phyloP scores from a whole-genome alignment of 139 green algal species.

The Mesotaenium endlicherianum region DNA sequence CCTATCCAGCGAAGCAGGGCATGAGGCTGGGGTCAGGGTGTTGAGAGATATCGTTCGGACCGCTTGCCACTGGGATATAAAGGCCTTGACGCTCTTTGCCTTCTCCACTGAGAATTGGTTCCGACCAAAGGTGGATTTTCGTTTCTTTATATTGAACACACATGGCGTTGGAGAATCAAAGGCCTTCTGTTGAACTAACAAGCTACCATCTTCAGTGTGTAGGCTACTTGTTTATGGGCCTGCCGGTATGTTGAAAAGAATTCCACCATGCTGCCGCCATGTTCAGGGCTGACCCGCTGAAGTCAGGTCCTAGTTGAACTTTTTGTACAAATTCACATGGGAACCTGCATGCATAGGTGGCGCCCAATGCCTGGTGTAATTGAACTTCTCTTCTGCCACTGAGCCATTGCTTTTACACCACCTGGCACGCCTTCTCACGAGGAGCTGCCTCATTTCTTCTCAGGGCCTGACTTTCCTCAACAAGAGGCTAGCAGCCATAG shows the following conservation, averaged over 20 bases:
- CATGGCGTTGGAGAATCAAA: background rate
- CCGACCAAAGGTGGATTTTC: constrained; percentile 50
- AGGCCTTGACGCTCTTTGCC: constrained; percentile 69
- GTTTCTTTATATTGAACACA: background rate
- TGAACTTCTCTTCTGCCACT: too few species aligned
- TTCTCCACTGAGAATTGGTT: constrained; percentile 78
- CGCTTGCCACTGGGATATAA: constrained; percentile 57
- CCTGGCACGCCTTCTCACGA: too few species aligned
- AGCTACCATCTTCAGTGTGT: too few species aligned
- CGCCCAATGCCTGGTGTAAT: too few species aligned
- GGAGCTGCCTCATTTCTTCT: background rate
- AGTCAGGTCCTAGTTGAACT: too few species aligned
- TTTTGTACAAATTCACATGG: too few species aligned
- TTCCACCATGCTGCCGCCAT: too few species aligned
- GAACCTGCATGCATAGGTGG: too few species aligned
- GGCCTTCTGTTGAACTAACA: background rate
- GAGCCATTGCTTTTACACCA: too few species aligned
- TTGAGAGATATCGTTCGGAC: constrained; percentile 57
- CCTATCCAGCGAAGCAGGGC: constrained; percentile 46
- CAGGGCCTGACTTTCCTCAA: background rate
- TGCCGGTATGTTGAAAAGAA: too few species aligned
- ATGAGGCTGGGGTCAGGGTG: constrained; percentile 60
- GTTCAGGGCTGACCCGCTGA: too few species aligned
- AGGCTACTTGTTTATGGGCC: too few species aligned
- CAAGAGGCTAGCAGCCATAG: background rate